These are phyloP conservation scores for Penicillium decumbens DNA, from an alignment of 2,329 filamentous ascomycete genomes.

Conservation along the genomic window DNA sequence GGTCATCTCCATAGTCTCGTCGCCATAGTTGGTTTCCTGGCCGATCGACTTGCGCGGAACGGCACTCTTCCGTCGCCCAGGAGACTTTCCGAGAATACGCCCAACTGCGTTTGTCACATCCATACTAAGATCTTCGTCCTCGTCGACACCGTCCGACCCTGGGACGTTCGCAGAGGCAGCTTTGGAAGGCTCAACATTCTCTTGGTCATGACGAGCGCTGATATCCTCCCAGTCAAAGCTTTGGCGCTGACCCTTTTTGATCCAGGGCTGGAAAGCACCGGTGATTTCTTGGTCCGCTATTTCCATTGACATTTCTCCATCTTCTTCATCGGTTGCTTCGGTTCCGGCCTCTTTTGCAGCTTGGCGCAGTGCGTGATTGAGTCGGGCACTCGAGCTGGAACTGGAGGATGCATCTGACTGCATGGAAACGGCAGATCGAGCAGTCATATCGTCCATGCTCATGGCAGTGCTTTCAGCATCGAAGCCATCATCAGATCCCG, in stretches of 20 bases:
- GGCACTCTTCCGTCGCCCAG: constrained; percentile 30
- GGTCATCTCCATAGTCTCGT: constrained; percentile 48
- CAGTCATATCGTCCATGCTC: constrained; percentile 74
- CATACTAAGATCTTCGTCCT: constrained; percentile 78
- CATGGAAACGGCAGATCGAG: constrained; percentile 60
- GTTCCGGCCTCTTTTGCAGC: constrained; percentile 73
- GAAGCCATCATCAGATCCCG: constrained; percentile 46
- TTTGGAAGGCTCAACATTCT: constrained; percentile 41
- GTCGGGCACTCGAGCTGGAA: constrained; percentile 64
- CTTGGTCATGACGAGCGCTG: constrained; percentile 43
- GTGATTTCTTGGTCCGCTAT: constrained; percentile 60
- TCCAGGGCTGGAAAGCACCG: constrained; percentile 48
- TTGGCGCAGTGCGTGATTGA: constrained; percentile 73
- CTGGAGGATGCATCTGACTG: constrained; percentile 51
- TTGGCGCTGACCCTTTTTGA: constrained; percentile 41
- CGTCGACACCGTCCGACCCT: constrained; percentile 42
- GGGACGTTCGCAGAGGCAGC: constrained; percentile 6
- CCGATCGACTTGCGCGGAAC: constrained; percentile 42
- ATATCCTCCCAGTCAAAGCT: constrained; percentile 43
- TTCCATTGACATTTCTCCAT: constrained; percentile 74
- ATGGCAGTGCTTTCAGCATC: constrained; percentile 71
- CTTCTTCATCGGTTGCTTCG: constrained; percentile 58
- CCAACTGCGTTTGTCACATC: constrained; percentile 83
- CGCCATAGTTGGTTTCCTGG: constrained; percentile 45
- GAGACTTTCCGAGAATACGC: constrained; percentile 60